Evolutionary conservation across 257 asterid genomes (phyloP), one percentile per base, ranked within the genome.

Genomic region (Nicotiana paniculata): DNA sequence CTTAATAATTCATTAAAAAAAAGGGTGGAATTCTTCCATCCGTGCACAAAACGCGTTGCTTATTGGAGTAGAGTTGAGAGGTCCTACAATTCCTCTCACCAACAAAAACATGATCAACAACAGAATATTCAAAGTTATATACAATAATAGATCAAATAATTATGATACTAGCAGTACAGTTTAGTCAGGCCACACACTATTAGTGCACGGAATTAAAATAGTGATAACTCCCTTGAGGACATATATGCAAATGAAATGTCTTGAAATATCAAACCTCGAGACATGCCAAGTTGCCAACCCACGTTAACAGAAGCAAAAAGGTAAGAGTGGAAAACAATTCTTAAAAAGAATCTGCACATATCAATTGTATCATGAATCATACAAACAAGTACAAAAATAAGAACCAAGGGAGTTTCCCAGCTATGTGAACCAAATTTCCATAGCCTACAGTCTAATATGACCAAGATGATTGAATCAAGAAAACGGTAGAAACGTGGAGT

Each of bases 331-430:
- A 37, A 18, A 37, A 15, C 15, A 1, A 15, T 48, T 63, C 24
- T 35, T 30, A 75, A 63, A 75, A 74, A 78, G 77, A 80, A 43
- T 85, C 87, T 84, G 85, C 87, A 88, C 83, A 88, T 86, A 83
- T 80, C 77, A 86, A 68, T 64, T 74, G 55, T 81, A 39, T 18
- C 75, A 69, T 80, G 83, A 80, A 80, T 82, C 82, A 51, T 85
- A 85, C 85, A 85, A 62, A 81, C 46, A 75, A 78, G 74, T 16
- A 16, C 81, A 70, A 55, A 51, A 82, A 33, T 28, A 67, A 82
- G 35, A 82, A 81, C 57, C 89, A 83, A 81, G 24, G 43, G 53
- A 32, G 11, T 55, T 83, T 33, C 85, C 87, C 83, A 77, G 28
- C 88, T 82, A 79, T 9, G 26, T 62, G 37, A 79, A 24, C 32